Evolutionary conservation across 1,284 basidiomycete genomes (phyloP), one percentile per base, ranked within the genome.

Genomic region (Ganoderma sp.): DNA sequence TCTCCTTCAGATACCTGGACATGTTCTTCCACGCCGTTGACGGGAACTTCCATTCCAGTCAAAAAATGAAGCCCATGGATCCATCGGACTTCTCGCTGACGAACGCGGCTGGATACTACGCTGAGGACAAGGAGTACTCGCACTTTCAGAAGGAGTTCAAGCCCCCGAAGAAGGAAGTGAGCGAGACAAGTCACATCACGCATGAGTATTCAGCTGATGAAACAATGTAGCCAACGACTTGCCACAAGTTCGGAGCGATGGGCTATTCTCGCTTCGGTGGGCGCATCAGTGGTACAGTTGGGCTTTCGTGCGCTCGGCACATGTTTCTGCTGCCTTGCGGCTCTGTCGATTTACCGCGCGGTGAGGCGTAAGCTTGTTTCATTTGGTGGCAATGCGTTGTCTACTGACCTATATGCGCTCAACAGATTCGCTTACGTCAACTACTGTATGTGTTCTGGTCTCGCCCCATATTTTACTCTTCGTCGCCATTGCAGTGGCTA

Each of bases 201-300:
- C n/a, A 42, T 12, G 4, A 14, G 3, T 8, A 6, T 17, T 15
- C 5, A 4, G 14, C 54, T 19, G 28, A 28, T 9, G 10, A 19
- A 37, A 9, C 7, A 1, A 37, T 8, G 32, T 25, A 59, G 57
- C 34, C 28, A 2, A 60, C 64, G 15, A 65, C 64, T 0, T 65
- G 64, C n/a, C 42, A 60, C 57, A 65, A 65, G 43, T 65, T 65
- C 22, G 57, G 64, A 0, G 64, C 57, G 6, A 65, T 65, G 64
- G 64, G 64, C 2, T 65, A 65, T 22, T 48, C 43, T 0, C 43
- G 32, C 17, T 65, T 41, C 17, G 32, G 19, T 1, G 64, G 64
- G 1, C 43, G 57, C 6, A n/a, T 65, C 2, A 50, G 57, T 4
- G 64, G 64, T 2, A 60, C 45, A 0, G 57, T 65, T 2, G 32